Percentiles rank a stretch among this genome's conserved stretches.
Evolutionary conservation across 257 asterid genomes (phyloP).

Genomic region (Paraleonurus japonicus): DNA sequence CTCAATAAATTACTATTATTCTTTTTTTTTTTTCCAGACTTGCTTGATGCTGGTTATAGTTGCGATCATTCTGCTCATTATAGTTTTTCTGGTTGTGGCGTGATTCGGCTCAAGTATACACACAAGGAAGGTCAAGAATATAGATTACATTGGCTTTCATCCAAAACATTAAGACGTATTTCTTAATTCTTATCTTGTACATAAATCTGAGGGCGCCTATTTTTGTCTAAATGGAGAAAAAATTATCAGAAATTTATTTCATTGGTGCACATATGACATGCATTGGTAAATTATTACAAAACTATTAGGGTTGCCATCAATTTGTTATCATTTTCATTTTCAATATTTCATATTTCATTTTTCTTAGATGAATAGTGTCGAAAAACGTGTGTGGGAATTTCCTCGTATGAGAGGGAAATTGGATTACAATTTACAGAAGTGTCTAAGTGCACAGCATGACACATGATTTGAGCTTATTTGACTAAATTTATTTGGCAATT

Average conservation of each 20-base stretch:
- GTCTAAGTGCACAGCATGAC: too few species aligned
- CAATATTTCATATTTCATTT: too few species aligned
- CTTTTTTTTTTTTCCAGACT: conserved; percentile 38
- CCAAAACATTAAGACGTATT: neutral
- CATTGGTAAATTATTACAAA: neutral
- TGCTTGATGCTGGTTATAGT: conserved; percentile 53
- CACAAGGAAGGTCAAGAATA: neutral
- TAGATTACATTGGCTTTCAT: neutral
- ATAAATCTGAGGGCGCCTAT: neutral
- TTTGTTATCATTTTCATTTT: neutral
- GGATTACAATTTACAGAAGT: too few species aligned
- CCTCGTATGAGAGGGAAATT: too few species aligned
- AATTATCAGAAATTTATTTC: neutral
- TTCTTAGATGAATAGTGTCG: too few species aligned
- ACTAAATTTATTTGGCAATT: too few species aligned
- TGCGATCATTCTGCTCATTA: conserved; percentile 50
- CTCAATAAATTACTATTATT: neutral
- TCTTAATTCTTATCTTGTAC: conserved; percentile 9
- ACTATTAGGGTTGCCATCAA: neutral
- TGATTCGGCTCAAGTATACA: conserved; percentile 19
- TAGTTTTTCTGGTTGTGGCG: conserved; percentile 37
- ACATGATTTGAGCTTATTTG: too few species aligned
- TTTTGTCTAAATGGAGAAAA: conserved; percentile 17
- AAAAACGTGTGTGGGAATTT: too few species aligned
- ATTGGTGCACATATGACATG: neutral